Evolutionary conservation across 805 yeast genomes (phyloP), one percentile per base, ranked within the genome.

Genomic region (Saccharomyces paradoxus): DNA sequence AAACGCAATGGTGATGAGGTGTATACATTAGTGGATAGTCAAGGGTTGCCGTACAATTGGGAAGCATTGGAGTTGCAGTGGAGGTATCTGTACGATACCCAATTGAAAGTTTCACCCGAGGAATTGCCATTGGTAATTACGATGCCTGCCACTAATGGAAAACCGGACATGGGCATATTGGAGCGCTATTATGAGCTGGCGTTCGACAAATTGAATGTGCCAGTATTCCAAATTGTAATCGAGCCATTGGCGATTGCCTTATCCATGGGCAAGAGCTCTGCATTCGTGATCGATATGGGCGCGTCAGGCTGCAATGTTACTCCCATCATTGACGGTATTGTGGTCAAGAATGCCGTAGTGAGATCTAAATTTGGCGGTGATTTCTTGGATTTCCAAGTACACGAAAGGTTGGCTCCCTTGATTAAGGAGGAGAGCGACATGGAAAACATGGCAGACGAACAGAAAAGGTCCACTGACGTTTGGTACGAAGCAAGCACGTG

Each of bases 301-400:
- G 77, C 87, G 9, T 76, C 85, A 3, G 79, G 81, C 4, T 77
- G 85, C 17, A 77, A 84, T 31, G 87, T 89, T 9, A 86, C 94
- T 0, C 95, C 96, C 9, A 79, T 89, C 21, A 71, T 81, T 57
- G 90, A 87, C 62, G 96, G 96, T 41, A 78, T 80, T 14, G 79
- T 89, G 51, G 78, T 86, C 52, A 72, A 77, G 58, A 86, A 84
- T 65, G 86, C 88, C 49, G 77, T 82, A 4, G 73, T 79, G 56
- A 86, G 81, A 67, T 80, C 88, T 14, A 82, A 81, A 61, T 87
- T 79, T 66, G 97, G 91, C 3, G 98, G 97, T 9, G 92, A 90
- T 67, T 91, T 86, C 67, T 68, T 87, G 53, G 87, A 85, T 67
- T 75, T 81, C 51, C 88, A 87, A 70, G 74, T 83, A 1, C 69